Evolutionary conservation across 2,329 filamentous ascomycete genomes (phyloP), one percentile per base, ranked within the genome.

Genomic region (Fusarium albidum): DNA sequence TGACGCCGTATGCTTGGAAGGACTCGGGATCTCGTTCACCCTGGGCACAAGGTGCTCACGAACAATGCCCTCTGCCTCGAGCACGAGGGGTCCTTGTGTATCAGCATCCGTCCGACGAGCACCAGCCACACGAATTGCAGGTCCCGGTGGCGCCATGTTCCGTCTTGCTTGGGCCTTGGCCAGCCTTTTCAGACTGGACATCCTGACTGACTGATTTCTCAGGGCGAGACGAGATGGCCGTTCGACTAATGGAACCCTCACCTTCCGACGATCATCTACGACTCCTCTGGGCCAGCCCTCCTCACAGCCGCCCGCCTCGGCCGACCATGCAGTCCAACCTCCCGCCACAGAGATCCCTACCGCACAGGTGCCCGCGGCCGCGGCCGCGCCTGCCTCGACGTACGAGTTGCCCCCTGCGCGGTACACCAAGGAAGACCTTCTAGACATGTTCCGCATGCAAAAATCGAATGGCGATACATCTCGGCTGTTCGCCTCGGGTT

Each of bases 371-470:
- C 45, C 55, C 31, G 35, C 13, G 21, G 9, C 35, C 35, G 35
- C 35, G n/a, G 17, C 21, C 21, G 39, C 38, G 38, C 49, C 67
- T 38, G 63, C 64, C 37, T 53, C 65, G 28, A 64, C 55, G 32
- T 67, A 71, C 52, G 73, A 76, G 35, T 39, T 67, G 25, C 73
- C 76, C 64, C 73, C 85, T 34, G 75, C 79, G 54, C 86, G 89
- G 64, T 96, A 96, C 74, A 86, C 85, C 59, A 91, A 88, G 72
- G 90, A 93, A 3, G 85, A 96, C 61, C 79, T 97, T 57, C 79
- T 96, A 52, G 84, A 87, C 49, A 83, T 96, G 61, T 94, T 85
- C 73, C 85, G 82, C 64, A 61, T 65, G 53, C 73, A 76, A 63
- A 77, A 78, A 34, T 78, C 80, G 38, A 74, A 73, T 47, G 78